Conservation (phyloP, 2,329 filamentous ascomycete genomes). For the Arthrobotrys conoides region DNA sequence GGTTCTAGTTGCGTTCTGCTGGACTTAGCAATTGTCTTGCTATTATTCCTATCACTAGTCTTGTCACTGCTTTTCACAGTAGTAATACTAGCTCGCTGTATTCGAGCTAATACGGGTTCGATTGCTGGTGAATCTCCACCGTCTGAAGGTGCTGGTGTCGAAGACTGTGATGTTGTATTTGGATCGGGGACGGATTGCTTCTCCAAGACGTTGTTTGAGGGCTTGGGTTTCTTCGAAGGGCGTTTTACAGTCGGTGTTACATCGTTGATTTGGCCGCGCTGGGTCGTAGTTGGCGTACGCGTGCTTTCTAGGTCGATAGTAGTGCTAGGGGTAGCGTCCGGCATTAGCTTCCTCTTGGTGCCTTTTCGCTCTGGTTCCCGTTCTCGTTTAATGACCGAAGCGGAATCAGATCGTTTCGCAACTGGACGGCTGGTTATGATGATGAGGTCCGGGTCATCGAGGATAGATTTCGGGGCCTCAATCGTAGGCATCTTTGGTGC, state of each 20-base stretch:
- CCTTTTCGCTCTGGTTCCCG: slow-evolving; percentile 6
- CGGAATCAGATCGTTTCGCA: not conserved
- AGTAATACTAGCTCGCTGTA: slow-evolving; percentile 3
- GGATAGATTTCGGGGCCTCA: slow-evolving; percentile 1
- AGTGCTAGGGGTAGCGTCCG: slow-evolving; percentile 11
- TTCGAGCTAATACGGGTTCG: slow-evolving; percentile 4
- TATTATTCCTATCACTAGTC: not conserved
- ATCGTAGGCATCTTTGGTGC: slow-evolving; percentile 19
- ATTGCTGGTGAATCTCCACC: slow-evolving; percentile 1
- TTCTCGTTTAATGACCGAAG: not conserved
- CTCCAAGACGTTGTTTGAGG: not conserved
- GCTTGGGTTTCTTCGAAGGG: slow-evolving; percentile 9
- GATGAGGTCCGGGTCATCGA: slow-evolving; percentile 12
- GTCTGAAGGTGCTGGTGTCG: not conserved
- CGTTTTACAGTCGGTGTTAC: slow-evolving; percentile 15
- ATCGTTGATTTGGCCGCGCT: slow-evolving; percentile 20
- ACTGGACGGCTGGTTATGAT: slow-evolving; percentile 13
- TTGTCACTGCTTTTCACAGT: slow-evolving; percentile 5
- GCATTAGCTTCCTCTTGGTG: not conserved
- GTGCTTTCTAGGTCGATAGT: slow-evolving; percentile 1
- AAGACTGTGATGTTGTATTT: not conserved
- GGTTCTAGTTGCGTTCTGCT: not conserved
- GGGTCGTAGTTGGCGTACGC: slow-evolving; percentile 18
- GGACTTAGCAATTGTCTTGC: not conserved
- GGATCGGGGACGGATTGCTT: not conserved